Base-by-base conservation (phyloP, 352 stramenopile species). In the Phytophthora vignae region DNA sequence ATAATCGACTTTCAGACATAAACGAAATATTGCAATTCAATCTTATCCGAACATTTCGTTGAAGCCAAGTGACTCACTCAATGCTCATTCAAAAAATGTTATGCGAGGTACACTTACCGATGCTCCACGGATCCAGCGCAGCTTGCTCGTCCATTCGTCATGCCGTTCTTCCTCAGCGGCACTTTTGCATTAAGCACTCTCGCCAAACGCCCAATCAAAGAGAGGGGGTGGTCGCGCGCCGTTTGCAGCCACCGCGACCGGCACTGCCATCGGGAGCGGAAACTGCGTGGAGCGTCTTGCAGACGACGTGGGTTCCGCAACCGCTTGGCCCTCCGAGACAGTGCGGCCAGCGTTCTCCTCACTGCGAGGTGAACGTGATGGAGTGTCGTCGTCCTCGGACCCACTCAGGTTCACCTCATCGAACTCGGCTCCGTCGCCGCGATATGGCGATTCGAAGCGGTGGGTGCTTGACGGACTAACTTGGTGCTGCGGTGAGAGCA, bases 221-320 rank as follows among this genome's bases (percentile, higher is more conserved):
- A 64, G 19, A 8, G 15, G 29, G 25, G 31, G 53, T 5, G 61
- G 22, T 27, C 17, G 36, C 25, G 17, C 15, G 4, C 14, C 19
- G 42, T 22, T 49, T 17, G 31, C 55, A 15, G 48, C 29, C 10
- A 25, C 12, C n/a, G 27, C 15, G n/a, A 69, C 14, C 4, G 62
- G 53, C 40, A 69, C 40, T 22, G 62, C 40, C 62, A 64, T 63
- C 33, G 53, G 54, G 4, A 70, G 38, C 42, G 55, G 63, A 19
- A 70, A 64, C 8, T 12, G 49, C 21, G 4, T 19, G n/a, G 22
- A 7, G 49, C 21, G 21, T 17, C 11, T 55, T 19, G 9, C 21
- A 33, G 21, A 33, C 19, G 48, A 29, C 10, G 12, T 3, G 10
- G 15, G 4, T 4, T n/a, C 21, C 7, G 19, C 11, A 31, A 17